A percentile compares a stretch with the other conserved stretches of the same genome.
Conservation (phyloP, 2,329 filamentous ascomycete genomes). For the Davidsoniella eucalypti region DNA sequence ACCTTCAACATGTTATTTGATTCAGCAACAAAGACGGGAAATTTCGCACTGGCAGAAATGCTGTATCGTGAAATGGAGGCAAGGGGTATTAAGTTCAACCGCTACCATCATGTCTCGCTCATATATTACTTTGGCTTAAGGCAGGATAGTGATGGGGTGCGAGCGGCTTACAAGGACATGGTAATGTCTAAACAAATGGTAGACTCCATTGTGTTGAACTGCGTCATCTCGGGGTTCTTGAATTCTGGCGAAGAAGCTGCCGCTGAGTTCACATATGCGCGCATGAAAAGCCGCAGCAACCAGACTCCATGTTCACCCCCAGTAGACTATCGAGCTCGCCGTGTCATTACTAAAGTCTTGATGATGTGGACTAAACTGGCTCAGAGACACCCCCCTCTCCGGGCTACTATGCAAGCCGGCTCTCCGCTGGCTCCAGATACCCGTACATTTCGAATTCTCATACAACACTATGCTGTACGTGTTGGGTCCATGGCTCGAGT, state of each 20-base stretch:
- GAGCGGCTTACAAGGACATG: slow-evolving; percentile 64
- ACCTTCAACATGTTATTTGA: slow-evolving; percentile 93
- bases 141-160: slow-evolving; percentile 55
- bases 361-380: slow-evolving; percentile 40
- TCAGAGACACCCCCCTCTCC: slow-evolving; percentile 18
- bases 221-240: slow-evolving; percentile 65
- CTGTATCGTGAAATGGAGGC: slow-evolving; percentile 65
- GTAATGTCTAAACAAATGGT: slow-evolving; percentile 77
- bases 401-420: slow-evolving; percentile 21
- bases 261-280: slow-evolving; percentile 64
- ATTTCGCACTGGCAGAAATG: slow-evolving; percentile 69
- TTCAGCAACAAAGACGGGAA: slow-evolving; percentile 68
- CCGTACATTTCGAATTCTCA: slow-evolving; percentile 62
- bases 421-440: slow-evolving; percentile 52
- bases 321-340: slow-evolving; percentile 29
- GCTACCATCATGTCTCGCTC: slow-evolving; percentile 65
- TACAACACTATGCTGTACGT: slow-evolving; percentile 54
- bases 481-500: slow-evolving; percentile 59
- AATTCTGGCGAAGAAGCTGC: slow-evolving; percentile 57
- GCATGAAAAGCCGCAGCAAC: slow-evolving; percentile 55
- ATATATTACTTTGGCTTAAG: slow-evolving; percentile 73
- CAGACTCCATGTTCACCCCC: slow-evolving; percentile 16
- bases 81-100: slow-evolving; percentile 52
- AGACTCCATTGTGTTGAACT: slow-evolving; percentile 74
- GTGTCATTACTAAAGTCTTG: slow-evolving; percentile 36